Conservation (phyloP, 2,329 filamentous ascomycete genomes). For the Microcyclosporella mali region DNA sequence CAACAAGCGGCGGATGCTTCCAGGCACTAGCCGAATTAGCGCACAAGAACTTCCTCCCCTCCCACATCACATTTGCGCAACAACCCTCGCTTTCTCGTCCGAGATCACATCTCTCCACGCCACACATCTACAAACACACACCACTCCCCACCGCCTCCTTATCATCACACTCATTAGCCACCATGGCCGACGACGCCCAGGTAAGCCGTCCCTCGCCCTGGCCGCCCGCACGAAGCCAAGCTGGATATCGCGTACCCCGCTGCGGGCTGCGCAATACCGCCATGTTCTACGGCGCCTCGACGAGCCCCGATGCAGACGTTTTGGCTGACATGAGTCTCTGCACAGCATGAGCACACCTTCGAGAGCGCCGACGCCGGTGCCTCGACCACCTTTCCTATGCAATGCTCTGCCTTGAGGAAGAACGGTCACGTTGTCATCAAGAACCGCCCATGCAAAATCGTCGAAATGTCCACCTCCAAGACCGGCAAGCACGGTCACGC, state of each 20-base stretch:
- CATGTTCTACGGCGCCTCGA: not conserved
- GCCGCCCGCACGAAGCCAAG: too few relatives aligned
- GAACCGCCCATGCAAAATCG: conserved; percentile 98
- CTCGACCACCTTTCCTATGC: conserved; percentile 90
- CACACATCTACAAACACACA: conserved; percentile 25
- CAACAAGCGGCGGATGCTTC: too few relatives aligned
- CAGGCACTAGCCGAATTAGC: too few relatives aligned
- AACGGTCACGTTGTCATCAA: conserved; percentile 99
- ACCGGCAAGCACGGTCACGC: conserved; percentile 99
- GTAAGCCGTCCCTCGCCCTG: conserved; percentile 40
- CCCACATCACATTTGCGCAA: too few relatives aligned
- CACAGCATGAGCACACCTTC: conserved; percentile 63
- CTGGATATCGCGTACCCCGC: not conserved
- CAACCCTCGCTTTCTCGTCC: too few relatives aligned
- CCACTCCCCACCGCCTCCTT: conserved; percentile 22
- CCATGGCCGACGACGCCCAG: conserved; percentile 61
- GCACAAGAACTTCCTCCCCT: too few relatives aligned
- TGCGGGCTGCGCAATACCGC: not conserved
- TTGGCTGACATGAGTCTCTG: conserved; percentile 9
- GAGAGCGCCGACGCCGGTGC: conserved; percentile 94
- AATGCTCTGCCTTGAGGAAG: conserved; percentile 99
- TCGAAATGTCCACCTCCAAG: conserved; percentile 99
- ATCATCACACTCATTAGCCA: conserved; percentile 40
- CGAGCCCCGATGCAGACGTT: too few relatives aligned
- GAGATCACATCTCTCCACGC: not conserved